Percentiles rank a stretch among this genome's conserved stretches.
These are phyloP conservation scores for Pseudohalonectria lignicola DNA, from an alignment of 2,329 filamentous ascomycete genomes.

Conservation along the genomic window DNA sequence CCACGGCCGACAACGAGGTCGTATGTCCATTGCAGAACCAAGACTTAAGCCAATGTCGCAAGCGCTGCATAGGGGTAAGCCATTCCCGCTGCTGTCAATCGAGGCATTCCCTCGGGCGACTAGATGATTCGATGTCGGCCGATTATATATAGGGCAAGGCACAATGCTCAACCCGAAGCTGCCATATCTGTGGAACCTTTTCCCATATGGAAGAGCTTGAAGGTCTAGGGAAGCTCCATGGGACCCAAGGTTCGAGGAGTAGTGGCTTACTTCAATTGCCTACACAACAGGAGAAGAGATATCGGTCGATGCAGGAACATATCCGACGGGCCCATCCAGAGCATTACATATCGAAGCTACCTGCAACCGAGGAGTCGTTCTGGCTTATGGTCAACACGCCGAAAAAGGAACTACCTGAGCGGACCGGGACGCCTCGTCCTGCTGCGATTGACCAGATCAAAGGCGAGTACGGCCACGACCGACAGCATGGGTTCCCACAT, in stretches of 20 bases:
- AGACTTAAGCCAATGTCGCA: conserved; percentile 93
- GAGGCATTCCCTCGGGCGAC: no score
- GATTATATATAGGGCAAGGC: no score
- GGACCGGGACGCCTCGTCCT: conserved; percentile 15
- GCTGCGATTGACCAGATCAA: conserved; percentile 16
- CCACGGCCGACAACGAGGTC: conserved; percentile 77
- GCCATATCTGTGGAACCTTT: no score
- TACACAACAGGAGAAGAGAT: conserved; percentile 37
- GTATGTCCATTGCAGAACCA: conserved; percentile 93
- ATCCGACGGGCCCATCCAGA: conserved; percentile 94
- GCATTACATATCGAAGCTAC: conserved; percentile 95
- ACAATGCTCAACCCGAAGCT: no score
- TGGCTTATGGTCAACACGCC: conserved; percentile 89
- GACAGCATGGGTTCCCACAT: conserved; percentile 51
- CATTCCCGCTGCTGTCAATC: conserved; percentile 6
- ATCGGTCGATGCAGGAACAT: conserved; percentile 98
- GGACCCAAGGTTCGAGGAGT: no score
- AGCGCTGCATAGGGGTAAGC: conserved; percentile 94
- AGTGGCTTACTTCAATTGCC: no score
- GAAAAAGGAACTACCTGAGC: conserved; percentile 35
- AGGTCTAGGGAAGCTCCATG: no score
- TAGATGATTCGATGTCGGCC: no score
- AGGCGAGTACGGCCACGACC: conserved; percentile 40
- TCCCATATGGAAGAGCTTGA: no score
- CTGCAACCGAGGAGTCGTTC: conserved; percentile 97